A percentile compares a stretch with the other conserved stretches of the same genome.
Conservation (phyloP, 371 early-diverging fungal species). For the Actinomortierella wolfii region DNA sequence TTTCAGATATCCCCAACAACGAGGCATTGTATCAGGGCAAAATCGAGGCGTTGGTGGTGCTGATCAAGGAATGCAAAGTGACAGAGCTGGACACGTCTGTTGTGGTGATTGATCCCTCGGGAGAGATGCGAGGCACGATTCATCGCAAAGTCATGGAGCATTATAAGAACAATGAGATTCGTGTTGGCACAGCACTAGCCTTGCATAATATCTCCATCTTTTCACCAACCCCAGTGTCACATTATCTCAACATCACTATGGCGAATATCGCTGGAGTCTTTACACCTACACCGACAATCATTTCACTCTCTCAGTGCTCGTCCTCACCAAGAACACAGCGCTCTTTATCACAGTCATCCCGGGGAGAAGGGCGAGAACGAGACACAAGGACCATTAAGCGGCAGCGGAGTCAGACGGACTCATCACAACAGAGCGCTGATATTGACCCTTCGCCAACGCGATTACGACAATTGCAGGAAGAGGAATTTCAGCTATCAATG, state of each 20-base stretch:
- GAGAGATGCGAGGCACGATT: constrained; percentile 39
- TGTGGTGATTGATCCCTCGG: constrained; percentile 36
- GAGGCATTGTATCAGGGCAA: constrained; percentile 22
- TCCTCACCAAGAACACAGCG: no score
- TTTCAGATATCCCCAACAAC: constrained; percentile 28
- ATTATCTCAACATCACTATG: constrained; percentile 32
- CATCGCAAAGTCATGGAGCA: constrained; percentile 31
- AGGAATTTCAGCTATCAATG: no score
- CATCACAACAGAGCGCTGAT: no score
- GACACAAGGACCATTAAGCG: no score
- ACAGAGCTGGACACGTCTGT: constrained; percentile 41
- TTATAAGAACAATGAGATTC: constrained; percentile 43
- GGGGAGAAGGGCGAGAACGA: no score
- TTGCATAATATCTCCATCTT: constrained; percentile 34
- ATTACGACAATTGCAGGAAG: no score
- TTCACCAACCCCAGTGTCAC: constrained; percentile 29
- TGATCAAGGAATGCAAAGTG: constrained; percentile 26
- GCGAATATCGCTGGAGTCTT: constrained; percentile 26
- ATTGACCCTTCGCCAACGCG: no score
- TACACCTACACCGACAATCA: constrained; percentile 9
- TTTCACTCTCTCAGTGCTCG: constrained; percentile 14
- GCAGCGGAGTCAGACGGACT: no score
- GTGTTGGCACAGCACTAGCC: constrained; percentile 31
- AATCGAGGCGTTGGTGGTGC: constrained; percentile 19
- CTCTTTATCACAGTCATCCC: no score